Base-by-base conservation (phyloP, 345 rosid genomes). In the Gossypium raimondii region DNA sequence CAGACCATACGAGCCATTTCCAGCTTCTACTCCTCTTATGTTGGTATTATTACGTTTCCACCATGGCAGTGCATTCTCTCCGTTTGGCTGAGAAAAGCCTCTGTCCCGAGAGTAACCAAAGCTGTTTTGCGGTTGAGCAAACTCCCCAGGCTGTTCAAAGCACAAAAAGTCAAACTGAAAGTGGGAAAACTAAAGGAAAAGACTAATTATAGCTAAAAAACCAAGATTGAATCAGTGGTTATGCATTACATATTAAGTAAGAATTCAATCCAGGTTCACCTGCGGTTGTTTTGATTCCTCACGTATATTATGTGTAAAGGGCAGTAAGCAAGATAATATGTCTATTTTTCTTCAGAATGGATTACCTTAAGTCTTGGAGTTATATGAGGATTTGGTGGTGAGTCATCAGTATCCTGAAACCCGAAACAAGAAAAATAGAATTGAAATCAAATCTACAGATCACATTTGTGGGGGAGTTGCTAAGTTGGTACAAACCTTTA, bases 101-200 rank as follows among this genome's bases (percentile, higher is more conserved):
- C 22, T 58, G 50, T 52, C 51, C 34, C 1, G 55, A 45, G 60
- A 27, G 44, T 62, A n/a, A 69, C n/a, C 29, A 38, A 22, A 11
- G 2, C 47, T 70, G 34, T 18, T 79, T 22, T 63, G 45, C 45
- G 27, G 52, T 62, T 2, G 73, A 62, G 24, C 75, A 62, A 70
- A 50, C 67, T 79, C 81, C 81, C 76, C 75, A 45, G 78, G 78
- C 76, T 75, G 68, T 64, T 63, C 25, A 47, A 44, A 55, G 68
- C 24, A 38, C 24, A 20, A 12, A 55, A 41, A n/a, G 20, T 53
- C 27, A 55, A 44, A 60, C 45, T 24, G 22, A 9, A 41, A 12
- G 2, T 6, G 17, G 52, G n/a, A 60, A 25, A 66, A 63, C 24
- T 17, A 17, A 17, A 2, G 5, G 29, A 11, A 63, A 63, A 9